These are phyloP conservation scores for Xylaria sp. DNA, from an alignment of 2,329 filamentous ascomycete genomes.

Conservation along the genomic window DNA sequence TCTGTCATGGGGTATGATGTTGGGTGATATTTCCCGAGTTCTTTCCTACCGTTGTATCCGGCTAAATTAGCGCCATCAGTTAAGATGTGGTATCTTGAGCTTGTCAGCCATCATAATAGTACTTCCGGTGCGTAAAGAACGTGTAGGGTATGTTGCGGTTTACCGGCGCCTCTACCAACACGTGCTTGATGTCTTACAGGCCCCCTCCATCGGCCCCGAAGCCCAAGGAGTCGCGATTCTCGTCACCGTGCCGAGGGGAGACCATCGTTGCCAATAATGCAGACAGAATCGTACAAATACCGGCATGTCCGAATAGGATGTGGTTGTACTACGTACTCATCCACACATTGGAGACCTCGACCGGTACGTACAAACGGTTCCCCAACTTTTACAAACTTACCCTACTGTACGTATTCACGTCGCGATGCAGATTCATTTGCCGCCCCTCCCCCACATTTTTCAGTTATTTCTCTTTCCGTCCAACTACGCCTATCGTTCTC, in stretches of 20 bases:
- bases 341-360: neutral
- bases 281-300: neutral
- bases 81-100: neutral
- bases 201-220: too few relatives aligned
- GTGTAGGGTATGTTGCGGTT: neutral
- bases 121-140: neutral
- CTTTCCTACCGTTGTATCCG: neutral
- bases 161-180: neutral
- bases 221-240: neutral
- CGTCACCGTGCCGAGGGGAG: neutral
- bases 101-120: constrained; percentile 14
- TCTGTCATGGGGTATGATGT: neutral
- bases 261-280: neutral
- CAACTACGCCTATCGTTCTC: constrained; percentile 22
- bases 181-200: neutral
- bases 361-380: too few relatives aligned
- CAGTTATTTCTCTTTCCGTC: constrained; percentile 30
- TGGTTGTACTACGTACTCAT: neutral
- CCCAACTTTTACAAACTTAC: too few relatives aligned
- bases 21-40: neutral
- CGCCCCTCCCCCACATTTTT: constrained; percentile 20
- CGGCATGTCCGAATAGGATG: neutral
- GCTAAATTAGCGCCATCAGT: neutral
- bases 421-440: neutral
- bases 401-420: neutral